Evolutionary conservation across 2,329 filamentous ascomycete genomes (phyloP).

Genomic region (Aspergillus amoenus): DNA sequence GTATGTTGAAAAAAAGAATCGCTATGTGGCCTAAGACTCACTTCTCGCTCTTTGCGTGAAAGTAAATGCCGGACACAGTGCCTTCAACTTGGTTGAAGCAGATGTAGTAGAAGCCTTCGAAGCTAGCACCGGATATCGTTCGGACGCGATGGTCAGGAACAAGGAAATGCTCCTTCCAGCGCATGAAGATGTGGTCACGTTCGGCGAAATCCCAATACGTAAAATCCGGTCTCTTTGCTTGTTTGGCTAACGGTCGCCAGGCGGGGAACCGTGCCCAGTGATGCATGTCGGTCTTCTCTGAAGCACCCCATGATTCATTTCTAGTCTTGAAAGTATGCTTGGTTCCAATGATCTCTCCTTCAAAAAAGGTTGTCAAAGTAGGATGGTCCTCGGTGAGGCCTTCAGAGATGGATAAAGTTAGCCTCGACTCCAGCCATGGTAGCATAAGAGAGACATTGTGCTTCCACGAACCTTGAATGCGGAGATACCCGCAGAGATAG

Average conservation of each 20-base stretch:
- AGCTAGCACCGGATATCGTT: slow-evolving; percentile 90
- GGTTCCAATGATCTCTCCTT: slow-evolving; percentile 93
- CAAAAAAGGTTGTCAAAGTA: slow-evolving; percentile 96
- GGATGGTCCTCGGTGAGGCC: slow-evolving; percentile 93
- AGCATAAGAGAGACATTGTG: background rate
- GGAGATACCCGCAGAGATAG: slow-evolving; percentile 90
- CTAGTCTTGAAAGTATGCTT: slow-evolving; percentile 93
- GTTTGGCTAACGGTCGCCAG: slow-evolving; percentile 74
- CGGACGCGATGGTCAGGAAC: slow-evolving; percentile 91
- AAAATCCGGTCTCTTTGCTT: slow-evolving; percentile 58
- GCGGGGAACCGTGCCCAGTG: slow-evolving; percentile 91
- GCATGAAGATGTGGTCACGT: slow-evolving; percentile 92
- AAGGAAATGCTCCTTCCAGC: slow-evolving; percentile 98
- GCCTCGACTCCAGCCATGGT: background rate
- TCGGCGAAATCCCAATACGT: slow-evolving; percentile 70
- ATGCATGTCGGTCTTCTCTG: slow-evolving; percentile 82
- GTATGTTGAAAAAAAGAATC: background rate
- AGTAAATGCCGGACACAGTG: slow-evolving; percentile 90
- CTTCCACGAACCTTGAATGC: slow-evolving; percentile 74
- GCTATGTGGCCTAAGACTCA: slow-evolving; percentile 49
- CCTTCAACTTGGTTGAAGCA: slow-evolving; percentile 93
- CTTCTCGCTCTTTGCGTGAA: slow-evolving; percentile 97
- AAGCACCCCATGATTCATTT: slow-evolving; percentile 88
- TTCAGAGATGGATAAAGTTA: slow-evolving; percentile 38
- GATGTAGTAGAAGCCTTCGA: slow-evolving; percentile 98